Evolutionary conservation across 2,329 filamentous ascomycete species (phyloP).

Genomic region (Fusarium piperis): DNA sequence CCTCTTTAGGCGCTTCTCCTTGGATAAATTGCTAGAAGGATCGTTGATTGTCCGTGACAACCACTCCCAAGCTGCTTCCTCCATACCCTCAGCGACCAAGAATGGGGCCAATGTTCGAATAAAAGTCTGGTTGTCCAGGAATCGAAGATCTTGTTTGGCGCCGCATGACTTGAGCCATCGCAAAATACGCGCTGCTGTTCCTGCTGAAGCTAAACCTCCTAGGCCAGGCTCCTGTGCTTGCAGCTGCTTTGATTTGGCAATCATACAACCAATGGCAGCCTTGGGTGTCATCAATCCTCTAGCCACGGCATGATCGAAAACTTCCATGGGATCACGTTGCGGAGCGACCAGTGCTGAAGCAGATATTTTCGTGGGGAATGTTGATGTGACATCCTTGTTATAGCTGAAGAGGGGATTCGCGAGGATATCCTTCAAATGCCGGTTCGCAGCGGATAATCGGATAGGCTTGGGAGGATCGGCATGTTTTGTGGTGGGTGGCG

Average conservation of each 20-base stretch:
- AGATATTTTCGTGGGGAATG: conserved; percentile 21
- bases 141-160: conserved; percentile 56
- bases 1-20: conserved; percentile 39
- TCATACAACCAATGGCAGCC: conserved; percentile 64
- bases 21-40: conserved; percentile 26
- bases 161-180: conserved; percentile 65
- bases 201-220: conserved; percentile 51
- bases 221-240: conserved; percentile 40
- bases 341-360: conserved; percentile 14
- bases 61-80: conserved; percentile 64
- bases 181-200: conserved; percentile 59
- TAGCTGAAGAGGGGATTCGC: conserved; percentile 65
- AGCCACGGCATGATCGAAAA: conserved; percentile 66
- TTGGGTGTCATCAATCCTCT: conserved; percentile 65
- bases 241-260: conserved; percentile 57
- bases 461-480: conserved; percentile 26
- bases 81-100: conserved; percentile 62
- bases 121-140: conserved; percentile 53
- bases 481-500: conserved; percentile 25
- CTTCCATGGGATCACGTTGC: conserved; percentile 58
- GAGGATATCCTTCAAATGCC: conserved; percentile 66
- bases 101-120: conserved; percentile 57
- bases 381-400: conserved; percentile 37
- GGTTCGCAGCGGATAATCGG: conserved; percentile 53
- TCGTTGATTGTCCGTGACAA: conserved; percentile 53